Conservation (phyloP, 1,284 basidiomycete species). For the Jaminaea rosea region DNA sequence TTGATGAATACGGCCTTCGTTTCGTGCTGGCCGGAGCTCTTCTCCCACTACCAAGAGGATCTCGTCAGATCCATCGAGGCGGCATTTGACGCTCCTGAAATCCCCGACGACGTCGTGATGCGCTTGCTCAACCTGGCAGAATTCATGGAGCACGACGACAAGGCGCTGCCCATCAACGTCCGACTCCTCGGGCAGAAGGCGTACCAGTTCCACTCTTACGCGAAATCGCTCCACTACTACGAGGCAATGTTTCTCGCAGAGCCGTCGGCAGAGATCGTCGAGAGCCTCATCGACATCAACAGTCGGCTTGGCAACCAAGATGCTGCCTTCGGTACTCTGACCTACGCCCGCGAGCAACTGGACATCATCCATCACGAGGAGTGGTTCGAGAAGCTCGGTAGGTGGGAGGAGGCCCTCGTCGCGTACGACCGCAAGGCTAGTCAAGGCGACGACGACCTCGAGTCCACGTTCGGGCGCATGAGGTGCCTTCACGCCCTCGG, state of each 20-base stretch:
- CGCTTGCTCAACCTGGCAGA: slow-evolving; percentile 90
- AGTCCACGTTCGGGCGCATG: slow-evolving; percentile 76
- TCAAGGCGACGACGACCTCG: slow-evolving; percentile 57
- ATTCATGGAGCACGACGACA: slow-evolving; percentile 99
- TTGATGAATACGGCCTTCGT: slow-evolving; percentile 97
- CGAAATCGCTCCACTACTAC: slow-evolving; percentile 97
- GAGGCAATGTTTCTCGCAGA: slow-evolving; percentile 94
- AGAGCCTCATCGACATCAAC: slow-evolving; percentile 93
- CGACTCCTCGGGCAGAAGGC: slow-evolving; percentile 84
- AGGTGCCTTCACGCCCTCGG: slow-evolving; percentile 93
- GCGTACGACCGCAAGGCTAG: slow-evolving; percentile 72
- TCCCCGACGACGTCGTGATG: slow-evolving; percentile 87
- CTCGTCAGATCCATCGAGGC: slow-evolving; percentile 80
- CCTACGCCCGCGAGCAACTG: slow-evolving; percentile 47
- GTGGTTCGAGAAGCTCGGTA: slow-evolving; percentile 94
- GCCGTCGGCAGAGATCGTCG: slow-evolving; percentile 68
- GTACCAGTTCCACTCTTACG: slow-evolving; percentile 86
- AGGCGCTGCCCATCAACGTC: slow-evolving; percentile 86
- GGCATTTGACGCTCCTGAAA: slow-evolving; percentile 70
- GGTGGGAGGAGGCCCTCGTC: slow-evolving; percentile 87
- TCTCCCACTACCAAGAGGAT: slow-evolving; percentile 55
- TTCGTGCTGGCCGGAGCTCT: slow-evolving; percentile 93
- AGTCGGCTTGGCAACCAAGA: slow-evolving; percentile 77
- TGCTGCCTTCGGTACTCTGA: slow-evolving; percentile 43
- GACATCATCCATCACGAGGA: slow-evolving; percentile 82